These are phyloP conservation scores for Dothidotthia symphoricarpi DNA, from an alignment of 2,329 filamentous ascomycete species.

Conservation along the genomic window DNA sequence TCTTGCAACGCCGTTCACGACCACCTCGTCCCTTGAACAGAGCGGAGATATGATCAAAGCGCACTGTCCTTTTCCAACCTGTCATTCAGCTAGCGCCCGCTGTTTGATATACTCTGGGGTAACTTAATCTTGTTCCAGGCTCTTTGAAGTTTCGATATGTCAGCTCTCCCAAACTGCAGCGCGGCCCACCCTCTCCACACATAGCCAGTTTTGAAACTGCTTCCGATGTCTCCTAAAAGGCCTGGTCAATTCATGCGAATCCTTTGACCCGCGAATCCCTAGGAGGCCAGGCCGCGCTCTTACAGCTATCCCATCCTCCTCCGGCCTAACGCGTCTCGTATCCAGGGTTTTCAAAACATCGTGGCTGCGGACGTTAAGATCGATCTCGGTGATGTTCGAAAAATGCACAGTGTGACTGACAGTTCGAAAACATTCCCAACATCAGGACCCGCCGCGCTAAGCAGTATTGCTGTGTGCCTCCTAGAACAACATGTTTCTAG, in stretches of 20 bases:
- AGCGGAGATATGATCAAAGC: neutral
- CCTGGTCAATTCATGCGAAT: slow-evolving; percentile 28
- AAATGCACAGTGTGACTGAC: slow-evolving; percentile 37
- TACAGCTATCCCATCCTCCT: slow-evolving; percentile 30
- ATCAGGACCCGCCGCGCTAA: slow-evolving; percentile 43
- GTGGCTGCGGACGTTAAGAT: slow-evolving; percentile 29
- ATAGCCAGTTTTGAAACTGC: slow-evolving; percentile 43
- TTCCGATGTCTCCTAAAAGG: slow-evolving; percentile 31
- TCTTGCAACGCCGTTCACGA: too few species aligned
- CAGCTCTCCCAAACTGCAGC: slow-evolving; percentile 27
- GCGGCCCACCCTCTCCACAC: slow-evolving; percentile 36
- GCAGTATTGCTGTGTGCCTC: slow-evolving; percentile 35
- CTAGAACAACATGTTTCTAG: slow-evolving; percentile 31
- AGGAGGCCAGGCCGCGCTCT: slow-evolving; percentile 30
- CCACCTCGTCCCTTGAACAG: too few species aligned
- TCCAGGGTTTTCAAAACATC: slow-evolving; percentile 42
- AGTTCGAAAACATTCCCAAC: slow-evolving; percentile 46
- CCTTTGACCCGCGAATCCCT: slow-evolving; percentile 22
- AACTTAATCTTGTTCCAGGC: slow-evolving; percentile 41
- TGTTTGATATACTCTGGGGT: slow-evolving; percentile 28
- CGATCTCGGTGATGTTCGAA: slow-evolving; percentile 38
- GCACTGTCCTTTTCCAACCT: slow-evolving; percentile 34
- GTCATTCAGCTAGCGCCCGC: slow-evolving; percentile 40
- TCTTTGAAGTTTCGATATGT: slow-evolving; percentile 19
- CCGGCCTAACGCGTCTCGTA: slow-evolving; percentile 40